Base-by-base conservation (phyloP, 306 rosid species). In the Herpetospermum pedunculosum region DNA sequence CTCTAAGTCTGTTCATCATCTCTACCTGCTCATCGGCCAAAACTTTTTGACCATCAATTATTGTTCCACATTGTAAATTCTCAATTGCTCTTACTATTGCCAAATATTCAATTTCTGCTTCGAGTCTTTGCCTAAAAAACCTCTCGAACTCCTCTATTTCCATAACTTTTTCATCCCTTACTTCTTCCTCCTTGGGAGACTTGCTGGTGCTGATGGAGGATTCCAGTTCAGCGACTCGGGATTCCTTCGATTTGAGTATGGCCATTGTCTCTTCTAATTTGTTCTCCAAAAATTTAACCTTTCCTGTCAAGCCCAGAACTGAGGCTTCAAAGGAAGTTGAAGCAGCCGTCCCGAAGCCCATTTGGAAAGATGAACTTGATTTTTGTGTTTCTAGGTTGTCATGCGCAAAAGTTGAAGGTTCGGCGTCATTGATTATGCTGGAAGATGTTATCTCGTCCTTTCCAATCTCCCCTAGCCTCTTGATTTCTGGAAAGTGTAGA, bases 91-190 rank as follows among this genome's bases (percentile, higher is more conserved):
- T 80, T 58, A 57, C 70, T 55, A 91, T 46, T 43, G 84, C 81
- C 59, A 89, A 81, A 72, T 65, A 86, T 80, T 85, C 92, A 62
- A 94, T 75, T 83, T 94, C 95, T 47, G 83, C 88, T 89, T 91
- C 95, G 55, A 91, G 81, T 82, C 82, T 89, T 77, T 82, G 85
- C 87, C 74, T 79, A 69, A 87, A 88, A 76, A 88, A 19, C 35
- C 14, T 65, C 50, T 89, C 97, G 1, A 88, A 53, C 72, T 83
- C 90, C 0, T 87, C 87, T 25, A 79, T 32, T 81, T 78, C 90
- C 47, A 12, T 75, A 68, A 19, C 5, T 59, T 72, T 81, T 80
- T 83, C 81, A 48, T 79, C 91, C 9, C 67, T 77, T 67, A 70
- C 79, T 68, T 70, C 86, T 76, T 75, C 92, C 81, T 80, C 87